These are phyloP conservation scores for Syncephalastrum monosporum DNA, from an alignment of 371 early-diverging fungal species.

Conservation along the genomic window DNA sequence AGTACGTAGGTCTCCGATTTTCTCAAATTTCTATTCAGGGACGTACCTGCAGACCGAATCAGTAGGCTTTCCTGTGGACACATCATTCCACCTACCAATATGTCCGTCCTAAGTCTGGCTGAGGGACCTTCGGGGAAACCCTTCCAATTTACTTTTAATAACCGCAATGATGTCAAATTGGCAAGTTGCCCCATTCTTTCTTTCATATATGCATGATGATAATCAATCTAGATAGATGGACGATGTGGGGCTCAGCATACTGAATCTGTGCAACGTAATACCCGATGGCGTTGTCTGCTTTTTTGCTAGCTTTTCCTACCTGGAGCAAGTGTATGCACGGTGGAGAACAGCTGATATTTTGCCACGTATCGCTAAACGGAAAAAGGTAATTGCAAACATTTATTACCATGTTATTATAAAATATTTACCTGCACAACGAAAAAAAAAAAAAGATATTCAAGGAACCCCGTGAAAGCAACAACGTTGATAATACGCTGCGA, in stretches of 20 bases:
- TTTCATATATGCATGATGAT: constrained; percentile 1
- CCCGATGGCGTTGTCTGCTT: constrained; percentile 95
- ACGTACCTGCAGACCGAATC: constrained; percentile 42
- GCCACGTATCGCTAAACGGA: constrained; percentile 51
- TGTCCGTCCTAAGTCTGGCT: constrained; percentile 64
- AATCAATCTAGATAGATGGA: constrained; percentile 48
- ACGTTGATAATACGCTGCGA: constrained; percentile 59
- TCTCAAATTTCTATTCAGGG: constrained; percentile 51
- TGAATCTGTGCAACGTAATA: constrained; percentile 77
- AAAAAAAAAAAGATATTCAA: constrained; percentile 48
- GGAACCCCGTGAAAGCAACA: constrained; percentile 63
- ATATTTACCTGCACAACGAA: too few species aligned
- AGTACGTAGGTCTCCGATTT: constrained; percentile 42
- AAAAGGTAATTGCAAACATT: constrained; percentile 43
- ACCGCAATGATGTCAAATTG: constrained; percentile 52
- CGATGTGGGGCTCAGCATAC: constrained; percentile 70
- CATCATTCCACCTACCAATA: constrained; percentile 66
- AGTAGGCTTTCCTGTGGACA: constrained; percentile 79
- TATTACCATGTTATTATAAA: too few species aligned
- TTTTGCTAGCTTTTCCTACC: constrained; percentile 88
- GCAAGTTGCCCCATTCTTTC: constrained; percentile 27
- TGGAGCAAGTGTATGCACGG: constrained; percentile 63
- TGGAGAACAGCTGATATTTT: constrained; percentile 57
- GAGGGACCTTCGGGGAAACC: constrained; percentile 62
- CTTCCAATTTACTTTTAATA: constrained; percentile 74